Percentiles rank a stretch among this genome's conserved stretches.
phyloP scores from a whole-genome alignment of 306 rosid genomes.

The Quercus parvula region DNA sequence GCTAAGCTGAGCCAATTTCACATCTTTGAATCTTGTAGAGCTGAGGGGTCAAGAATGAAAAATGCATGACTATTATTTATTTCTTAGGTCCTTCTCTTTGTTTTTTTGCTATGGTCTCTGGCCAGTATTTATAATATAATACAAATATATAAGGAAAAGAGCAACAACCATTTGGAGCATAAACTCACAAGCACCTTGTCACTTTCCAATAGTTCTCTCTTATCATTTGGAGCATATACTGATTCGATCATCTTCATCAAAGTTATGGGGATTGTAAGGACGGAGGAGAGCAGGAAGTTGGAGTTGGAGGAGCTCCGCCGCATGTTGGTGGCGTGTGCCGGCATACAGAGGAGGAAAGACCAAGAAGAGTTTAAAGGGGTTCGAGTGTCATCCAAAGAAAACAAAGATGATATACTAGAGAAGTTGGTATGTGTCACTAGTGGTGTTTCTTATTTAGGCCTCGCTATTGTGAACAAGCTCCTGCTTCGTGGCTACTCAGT shows the following conservation, averaged over 20 bases:
- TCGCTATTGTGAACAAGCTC: constrained; percentile 66
- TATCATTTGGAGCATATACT: not conserved
- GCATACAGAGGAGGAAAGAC: constrained; percentile 47
- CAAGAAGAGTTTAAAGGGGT: constrained; percentile 22
- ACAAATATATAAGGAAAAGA: not conserved
- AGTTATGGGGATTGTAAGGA: constrained; percentile 54
- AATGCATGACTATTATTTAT: not conserved
- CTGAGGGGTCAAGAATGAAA: not conserved
- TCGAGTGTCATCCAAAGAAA: not conserved
- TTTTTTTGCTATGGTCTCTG: not conserved
- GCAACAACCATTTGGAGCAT: not conserved
- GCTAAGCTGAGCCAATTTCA: not conserved
- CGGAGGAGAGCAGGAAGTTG: constrained; percentile 41
- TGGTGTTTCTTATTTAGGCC: constrained; percentile 75
- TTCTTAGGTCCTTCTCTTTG: not conserved
- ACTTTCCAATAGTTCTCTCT: not conserved
- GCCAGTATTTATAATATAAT: too few relatives aligned
- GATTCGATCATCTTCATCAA: too few relatives aligned
- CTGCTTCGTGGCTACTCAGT: constrained; percentile 73
- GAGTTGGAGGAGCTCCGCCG: constrained; percentile 56
- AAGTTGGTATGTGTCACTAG: constrained; percentile 71
- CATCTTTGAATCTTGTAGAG: too few relatives aligned
- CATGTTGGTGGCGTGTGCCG: constrained; percentile 36
- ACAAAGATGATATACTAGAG: constrained; percentile 22
- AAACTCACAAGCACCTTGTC: not conserved